A percentile compares a stretch with the other conserved stretches of the same genome.
Conservation (phyloP, 2,329 filamentous ascomycete genomes). For the Thelonectria discophora region DNA sequence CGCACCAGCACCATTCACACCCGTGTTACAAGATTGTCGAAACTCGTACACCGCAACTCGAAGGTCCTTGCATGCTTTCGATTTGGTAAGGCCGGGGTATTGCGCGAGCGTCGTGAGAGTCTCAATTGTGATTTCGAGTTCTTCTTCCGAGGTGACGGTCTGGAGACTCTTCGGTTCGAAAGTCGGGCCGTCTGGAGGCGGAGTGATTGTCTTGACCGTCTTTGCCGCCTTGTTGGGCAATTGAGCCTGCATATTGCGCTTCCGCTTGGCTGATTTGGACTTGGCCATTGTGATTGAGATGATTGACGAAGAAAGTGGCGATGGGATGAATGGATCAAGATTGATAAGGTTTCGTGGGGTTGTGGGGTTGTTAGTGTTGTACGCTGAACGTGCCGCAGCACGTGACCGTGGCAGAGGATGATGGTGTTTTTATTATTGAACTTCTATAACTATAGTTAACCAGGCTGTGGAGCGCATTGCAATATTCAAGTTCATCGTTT, state of each 20-base stretch:
- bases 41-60: constrained; percentile 75
- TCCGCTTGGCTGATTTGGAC: constrained; percentile 57
- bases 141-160: constrained; percentile 67
- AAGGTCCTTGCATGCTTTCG: constrained; percentile 72
- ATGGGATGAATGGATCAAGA: background rate
- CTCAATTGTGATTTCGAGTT: constrained; percentile 73
- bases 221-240: constrained; percentile 52
- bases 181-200: constrained; percentile 48
- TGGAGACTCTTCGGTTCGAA: constrained; percentile 60
- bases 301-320: background rate
- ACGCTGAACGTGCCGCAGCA: background rate
- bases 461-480: no score
- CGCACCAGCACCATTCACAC: constrained; percentile 64
- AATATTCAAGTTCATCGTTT: no score
- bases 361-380: constrained; percentile 9
- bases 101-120: constrained; percentile 67
- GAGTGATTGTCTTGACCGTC: constrained; percentile 40
- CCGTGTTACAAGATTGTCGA: constrained; percentile 73
- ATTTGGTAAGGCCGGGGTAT: constrained; percentile 71
- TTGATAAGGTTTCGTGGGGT: constrained; percentile 10
- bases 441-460: no score
- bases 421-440: no score
- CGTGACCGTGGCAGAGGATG: background rate
- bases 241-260: constrained; percentile 51
- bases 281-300: constrained; percentile 50